Evolutionary conservation across 106 monocot genomes (phyloP).

Genomic region (Dendrobium chrysotoxum): DNA sequence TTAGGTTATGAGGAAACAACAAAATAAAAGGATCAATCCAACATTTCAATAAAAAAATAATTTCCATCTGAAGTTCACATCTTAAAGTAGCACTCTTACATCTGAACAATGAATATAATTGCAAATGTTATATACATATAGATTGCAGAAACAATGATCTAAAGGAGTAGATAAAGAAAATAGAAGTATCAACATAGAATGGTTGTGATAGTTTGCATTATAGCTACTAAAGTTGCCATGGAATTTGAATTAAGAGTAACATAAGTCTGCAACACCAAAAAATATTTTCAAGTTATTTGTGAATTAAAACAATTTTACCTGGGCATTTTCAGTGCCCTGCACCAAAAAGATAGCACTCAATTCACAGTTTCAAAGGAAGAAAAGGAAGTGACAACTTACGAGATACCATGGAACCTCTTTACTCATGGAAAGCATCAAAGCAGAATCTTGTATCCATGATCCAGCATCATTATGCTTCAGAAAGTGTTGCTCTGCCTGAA

Average conservation of each 20-base stretch:
- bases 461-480: constrained; percentile 96
- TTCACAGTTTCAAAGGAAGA: constrained; percentile 2
- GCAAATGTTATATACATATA: background rate
- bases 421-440: constrained; percentile 76
- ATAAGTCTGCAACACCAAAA: background rate
- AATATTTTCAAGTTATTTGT: background rate
- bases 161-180: background rate
- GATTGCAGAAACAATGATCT: background rate
- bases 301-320: too few relatives aligned
- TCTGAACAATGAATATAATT: too few relatives aligned
- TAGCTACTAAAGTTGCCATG: background rate
- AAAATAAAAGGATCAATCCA: background rate
- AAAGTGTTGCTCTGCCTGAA: constrained; percentile 91
- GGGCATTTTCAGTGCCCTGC: background rate
- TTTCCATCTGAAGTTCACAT: background rate
- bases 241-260: background rate
- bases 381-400: constrained; percentile 25
- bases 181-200: background rate
- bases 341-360: background rate
- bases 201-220: background rate
- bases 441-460: constrained; percentile 97
- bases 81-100: background rate
- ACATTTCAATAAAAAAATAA: background rate
- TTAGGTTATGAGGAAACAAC: background rate
- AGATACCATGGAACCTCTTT: constrained; percentile 96